Evolutionary conservation across 768 basidiomycete species (phyloP).

Genomic region (Dictyophora rubrovolvata): DNA sequence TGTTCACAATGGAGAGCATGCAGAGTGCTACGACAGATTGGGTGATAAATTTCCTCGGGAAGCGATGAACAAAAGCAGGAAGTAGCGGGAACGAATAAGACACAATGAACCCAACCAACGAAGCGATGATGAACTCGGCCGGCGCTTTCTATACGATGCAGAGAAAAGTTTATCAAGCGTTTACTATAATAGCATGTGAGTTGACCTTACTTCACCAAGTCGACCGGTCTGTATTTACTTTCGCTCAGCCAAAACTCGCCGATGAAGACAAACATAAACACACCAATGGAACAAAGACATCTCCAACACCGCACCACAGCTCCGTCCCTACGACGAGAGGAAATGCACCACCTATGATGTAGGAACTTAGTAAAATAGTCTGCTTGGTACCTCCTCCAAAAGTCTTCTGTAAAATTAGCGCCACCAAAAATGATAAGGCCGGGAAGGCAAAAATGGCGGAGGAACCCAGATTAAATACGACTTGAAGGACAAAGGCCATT

Average conservation of each 20-base stretch:
- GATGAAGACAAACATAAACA: constrained; percentile 14
- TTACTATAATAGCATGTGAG: neutral
- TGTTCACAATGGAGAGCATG: constrained; percentile 31
- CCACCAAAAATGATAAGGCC: constrained; percentile 44
- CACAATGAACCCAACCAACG: constrained; percentile 51
- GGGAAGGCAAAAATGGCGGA: constrained; percentile 64
- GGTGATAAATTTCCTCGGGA: constrained; percentile 33
- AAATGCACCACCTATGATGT: constrained; percentile 47
- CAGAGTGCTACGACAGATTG: constrained; percentile 37
- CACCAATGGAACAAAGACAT: constrained; percentile 87
- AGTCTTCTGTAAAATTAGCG: constrained; percentile 44
- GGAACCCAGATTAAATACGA: constrained; percentile 55
- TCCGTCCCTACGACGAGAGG: constrained; percentile 51
- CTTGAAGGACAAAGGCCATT: constrained; percentile 50
- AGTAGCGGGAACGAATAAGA: constrained; percentile 49
- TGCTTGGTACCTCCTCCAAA: neutral
- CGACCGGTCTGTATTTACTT: constrained; percentile 55
- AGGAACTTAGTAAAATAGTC: constrained; percentile 39
- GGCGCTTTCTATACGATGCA: constrained; percentile 47
- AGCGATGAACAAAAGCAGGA: constrained; percentile 68
- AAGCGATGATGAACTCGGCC: constrained; percentile 80
- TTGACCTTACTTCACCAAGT: constrained; percentile 41
- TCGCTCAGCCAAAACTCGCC: neutral
- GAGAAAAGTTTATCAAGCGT: neutral
- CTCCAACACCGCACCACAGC: constrained; percentile 50